phyloP scores from a whole-genome alignment of 2,329 filamentous ascomycete genomes.

The Diaporthe vexans region DNA sequence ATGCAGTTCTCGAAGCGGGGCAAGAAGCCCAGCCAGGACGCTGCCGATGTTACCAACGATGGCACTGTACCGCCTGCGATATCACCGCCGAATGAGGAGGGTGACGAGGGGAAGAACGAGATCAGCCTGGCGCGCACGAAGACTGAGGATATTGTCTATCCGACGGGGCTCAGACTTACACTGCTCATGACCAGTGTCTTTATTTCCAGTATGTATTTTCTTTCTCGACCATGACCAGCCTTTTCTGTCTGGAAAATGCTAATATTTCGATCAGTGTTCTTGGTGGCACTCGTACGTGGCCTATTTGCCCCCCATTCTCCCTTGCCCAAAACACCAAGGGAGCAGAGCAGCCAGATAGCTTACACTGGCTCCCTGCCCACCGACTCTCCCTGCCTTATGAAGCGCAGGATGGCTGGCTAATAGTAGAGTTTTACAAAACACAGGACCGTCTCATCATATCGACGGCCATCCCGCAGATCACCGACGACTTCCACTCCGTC shows the following conservation, averaged over 20 bases:
- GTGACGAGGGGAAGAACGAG: slow-evolving; percentile 25
- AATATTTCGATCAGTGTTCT: slow-evolving; percentile 49
- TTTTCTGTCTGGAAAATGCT: not conserved
- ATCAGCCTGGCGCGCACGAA: slow-evolving; percentile 43
- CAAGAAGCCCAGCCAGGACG: slow-evolving; percentile 38
- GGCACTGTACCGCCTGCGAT: slow-evolving; percentile 13
- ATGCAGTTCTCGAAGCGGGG: slow-evolving; percentile 39
- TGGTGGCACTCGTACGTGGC: slow-evolving; percentile 51
- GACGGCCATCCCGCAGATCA: slow-evolving; percentile 57
- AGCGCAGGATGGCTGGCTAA: not conserved
- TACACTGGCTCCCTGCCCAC: not conserved
- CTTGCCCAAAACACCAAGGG: not conserved
- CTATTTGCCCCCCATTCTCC: no score
- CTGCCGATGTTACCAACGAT: slow-evolving; percentile 7
- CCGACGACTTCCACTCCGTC: slow-evolving; percentile 55
- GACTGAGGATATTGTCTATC: slow-evolving; percentile 51
- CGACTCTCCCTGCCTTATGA: not conserved
- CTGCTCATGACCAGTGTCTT: slow-evolving; percentile 53
- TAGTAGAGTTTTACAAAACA: not conserved
- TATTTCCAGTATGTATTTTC: slow-evolving; percentile 44
- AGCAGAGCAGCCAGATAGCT: not conserved
- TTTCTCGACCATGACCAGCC: not conserved
- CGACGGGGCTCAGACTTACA: slow-evolving; percentile 50
- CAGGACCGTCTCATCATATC: slow-evolving; percentile 54
- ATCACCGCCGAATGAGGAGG: slow-evolving; percentile 7